Conservation (phyloP, 164 flowering plant species). For the Vitis rotundifolia region DNA sequence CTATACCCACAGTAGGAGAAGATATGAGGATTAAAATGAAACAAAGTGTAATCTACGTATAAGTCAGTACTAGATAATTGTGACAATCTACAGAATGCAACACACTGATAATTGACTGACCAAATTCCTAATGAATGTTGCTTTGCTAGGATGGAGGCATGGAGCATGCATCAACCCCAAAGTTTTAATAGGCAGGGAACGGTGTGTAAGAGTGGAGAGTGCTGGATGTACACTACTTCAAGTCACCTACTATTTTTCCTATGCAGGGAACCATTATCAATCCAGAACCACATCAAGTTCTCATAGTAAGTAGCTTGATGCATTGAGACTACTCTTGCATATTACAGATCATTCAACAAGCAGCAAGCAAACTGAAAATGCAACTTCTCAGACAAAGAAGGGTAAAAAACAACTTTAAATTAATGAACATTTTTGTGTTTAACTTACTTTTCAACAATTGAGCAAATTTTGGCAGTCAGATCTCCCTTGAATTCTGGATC, state of each 20-base stretch:
- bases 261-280: too few species aligned
- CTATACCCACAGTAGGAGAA: not conserved
- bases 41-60: not conserved
- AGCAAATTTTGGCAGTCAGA: slow-evolving; percentile 94
- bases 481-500: slow-evolving; percentile 95
- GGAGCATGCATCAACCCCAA: too few species aligned
- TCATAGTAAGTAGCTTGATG: not conserved
- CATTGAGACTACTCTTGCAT: not conserved
- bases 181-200: too few species aligned
- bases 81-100: not conserved
- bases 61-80: not conserved
- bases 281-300: too few species aligned
- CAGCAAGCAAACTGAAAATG: not conserved
- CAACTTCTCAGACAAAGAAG: not conserved
- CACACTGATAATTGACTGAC: not conserved
- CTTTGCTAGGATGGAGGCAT: not conserved
- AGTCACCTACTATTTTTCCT: not conserved
- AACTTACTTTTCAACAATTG: slow-evolving; percentile 94
- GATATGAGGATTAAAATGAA: not conserved
- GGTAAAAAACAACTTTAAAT: not conserved
- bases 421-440: not conserved
- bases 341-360: not conserved
- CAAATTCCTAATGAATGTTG: not conserved
- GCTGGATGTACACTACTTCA: not conserved
- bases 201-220: not conserved